Evolutionary conservation across 352 stramenopile genomes (phyloP).

Genomic region (Pythium pyrilobum): DNA sequence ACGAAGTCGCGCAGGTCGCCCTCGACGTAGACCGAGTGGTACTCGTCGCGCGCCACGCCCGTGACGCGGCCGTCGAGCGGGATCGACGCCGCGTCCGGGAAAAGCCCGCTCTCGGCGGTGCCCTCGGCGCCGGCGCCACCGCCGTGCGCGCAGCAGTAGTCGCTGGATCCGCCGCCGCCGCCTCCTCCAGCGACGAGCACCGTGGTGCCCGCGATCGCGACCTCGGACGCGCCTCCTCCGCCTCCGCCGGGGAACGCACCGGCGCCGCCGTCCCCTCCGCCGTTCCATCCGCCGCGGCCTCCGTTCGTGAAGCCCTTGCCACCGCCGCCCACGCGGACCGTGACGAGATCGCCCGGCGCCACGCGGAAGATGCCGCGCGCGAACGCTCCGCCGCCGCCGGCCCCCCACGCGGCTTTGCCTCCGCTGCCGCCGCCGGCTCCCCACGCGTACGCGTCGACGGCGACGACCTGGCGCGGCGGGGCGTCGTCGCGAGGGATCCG

Average conservation of each 20-base stretch:
- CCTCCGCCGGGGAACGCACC: slow-evolving; percentile 56
- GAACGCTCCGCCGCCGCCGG: slow-evolving; percentile 73
- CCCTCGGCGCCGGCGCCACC: slow-evolving; percentile 47
- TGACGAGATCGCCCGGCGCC: slow-evolving; percentile 32
- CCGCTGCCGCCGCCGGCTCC: slow-evolving; percentile 66
- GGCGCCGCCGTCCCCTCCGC: slow-evolving; percentile 50
- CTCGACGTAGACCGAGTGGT: slow-evolving; percentile 44
- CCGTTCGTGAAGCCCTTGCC: slow-evolving; percentile 21
- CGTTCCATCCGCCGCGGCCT: slow-evolving; percentile 53
- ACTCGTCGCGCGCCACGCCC: slow-evolving; percentile 38
- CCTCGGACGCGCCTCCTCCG: slow-evolving; percentile 54
- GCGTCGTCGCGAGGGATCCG: slow-evolving; percentile 21
- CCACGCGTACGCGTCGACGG: slow-evolving; percentile 69
- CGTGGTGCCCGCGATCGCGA: slow-evolving; percentile 34
- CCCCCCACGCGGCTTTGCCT: slow-evolving; percentile 27
- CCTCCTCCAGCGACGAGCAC: slow-evolving; percentile 68
- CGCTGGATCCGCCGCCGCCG: slow-evolving; percentile 56
- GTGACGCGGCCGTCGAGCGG: slow-evolving; percentile 34
- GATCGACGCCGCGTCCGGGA: slow-evolving; percentile 29
- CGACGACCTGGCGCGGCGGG: slow-evolving; percentile 38
- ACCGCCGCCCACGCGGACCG: slow-evolving; percentile 60
- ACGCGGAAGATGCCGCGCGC: slow-evolving; percentile 46
- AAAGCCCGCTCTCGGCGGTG: slow-evolving; percentile 34
- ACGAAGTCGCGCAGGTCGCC: slow-evolving; percentile 41
- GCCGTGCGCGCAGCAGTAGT: slow-evolving; percentile 77